phyloP scores from a whole-genome alignment of 352 stramenopile genomes.

The Globisporangium spinosum region DNA sequence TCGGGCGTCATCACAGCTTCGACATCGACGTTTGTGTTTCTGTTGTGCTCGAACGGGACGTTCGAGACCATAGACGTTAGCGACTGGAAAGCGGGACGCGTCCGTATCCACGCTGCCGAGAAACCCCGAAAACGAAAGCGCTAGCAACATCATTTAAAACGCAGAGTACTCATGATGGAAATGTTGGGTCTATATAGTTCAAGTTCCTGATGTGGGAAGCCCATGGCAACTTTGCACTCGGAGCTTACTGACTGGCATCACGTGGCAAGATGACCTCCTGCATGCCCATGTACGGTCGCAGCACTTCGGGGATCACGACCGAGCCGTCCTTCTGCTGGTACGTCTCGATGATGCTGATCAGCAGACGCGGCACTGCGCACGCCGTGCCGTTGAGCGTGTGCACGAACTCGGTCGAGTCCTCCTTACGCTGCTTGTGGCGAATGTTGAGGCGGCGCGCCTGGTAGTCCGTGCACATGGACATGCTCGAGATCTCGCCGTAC shows the following conservation, averaged over 20 bases:
- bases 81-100: slow-evolving; percentile 38
- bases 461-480: slow-evolving; percentile 90
- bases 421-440: slow-evolving; percentile 65
- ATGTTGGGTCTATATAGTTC: slow-evolving; percentile 3
- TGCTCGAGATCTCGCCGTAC: slow-evolving; percentile 82
- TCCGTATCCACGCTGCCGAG: slow-evolving; percentile 24
- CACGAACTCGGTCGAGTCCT: slow-evolving; percentile 67
- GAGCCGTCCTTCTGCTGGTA: slow-evolving; percentile 79
- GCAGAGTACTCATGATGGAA: not conserved
- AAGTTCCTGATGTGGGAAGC: not conserved
- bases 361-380: slow-evolving; percentile 70
- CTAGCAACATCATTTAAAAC: not conserved
- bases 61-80: slow-evolving; percentile 42
- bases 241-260: slow-evolving; percentile 7
- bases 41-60: slow-evolving; percentile 30
- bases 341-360: slow-evolving; percentile 86
- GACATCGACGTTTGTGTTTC: slow-evolving; percentile 42
- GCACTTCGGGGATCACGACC: slow-evolving; percentile 70
- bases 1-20: slow-evolving; percentile 49
- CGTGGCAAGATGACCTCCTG: slow-evolving; percentile 53
- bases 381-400: slow-evolving; percentile 89
- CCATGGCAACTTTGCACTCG: not conserved
- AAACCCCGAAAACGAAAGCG: slow-evolving; percentile 13
- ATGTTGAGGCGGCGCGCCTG: slow-evolving; percentile 85
- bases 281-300: slow-evolving; percentile 79